Conservation (phyloP, 108 stramenopile species). For the Skeletonema potamos region DNA sequence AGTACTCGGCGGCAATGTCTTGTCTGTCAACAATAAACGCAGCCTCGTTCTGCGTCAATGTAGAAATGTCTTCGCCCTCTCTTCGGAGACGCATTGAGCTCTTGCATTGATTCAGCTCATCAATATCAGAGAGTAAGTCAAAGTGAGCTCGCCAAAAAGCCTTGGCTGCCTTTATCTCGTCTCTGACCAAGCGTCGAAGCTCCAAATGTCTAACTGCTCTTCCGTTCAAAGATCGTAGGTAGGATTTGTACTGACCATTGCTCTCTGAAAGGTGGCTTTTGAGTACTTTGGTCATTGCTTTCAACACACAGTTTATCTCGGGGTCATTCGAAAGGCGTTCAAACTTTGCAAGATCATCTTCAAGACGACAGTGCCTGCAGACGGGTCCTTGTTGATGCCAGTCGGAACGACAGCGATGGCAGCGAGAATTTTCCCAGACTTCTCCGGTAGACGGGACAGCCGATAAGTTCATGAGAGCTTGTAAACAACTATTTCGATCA, state of each 20-base stretch:
- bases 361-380: constrained; percentile 47
- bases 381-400: constrained; percentile 54
- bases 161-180: constrained; percentile 49
- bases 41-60: constrained; percentile 43
- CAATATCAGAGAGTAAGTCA: constrained; percentile 66
- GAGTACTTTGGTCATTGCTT: constrained; percentile 17
- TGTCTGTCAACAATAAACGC: constrained; percentile 46
- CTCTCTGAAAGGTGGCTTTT: background rate
- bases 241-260: background rate
- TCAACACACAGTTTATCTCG: constrained; percentile 28
- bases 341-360: constrained; percentile 28
- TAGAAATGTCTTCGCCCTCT: constrained; percentile 51
- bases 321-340: constrained; percentile 25
- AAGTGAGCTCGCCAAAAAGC: constrained; percentile 62
- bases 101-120: constrained; percentile 67
- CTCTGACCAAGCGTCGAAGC: constrained; percentile 35
- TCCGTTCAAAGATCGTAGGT: constrained; percentile 1
- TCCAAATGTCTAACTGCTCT: constrained; percentile 45
- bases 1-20: constrained; percentile 23
- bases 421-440: constrained; percentile 53
- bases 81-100: constrained; percentile 46
- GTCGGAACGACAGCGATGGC: constrained; percentile 53
- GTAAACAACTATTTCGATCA: constrained; percentile 26
- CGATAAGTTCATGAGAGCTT: constrained; percentile 19
- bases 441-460: constrained; percentile 28